Base-by-base conservation (phyloP, 2,329 filamentous ascomycete genomes). In the Cladosporium sp. region DNA sequence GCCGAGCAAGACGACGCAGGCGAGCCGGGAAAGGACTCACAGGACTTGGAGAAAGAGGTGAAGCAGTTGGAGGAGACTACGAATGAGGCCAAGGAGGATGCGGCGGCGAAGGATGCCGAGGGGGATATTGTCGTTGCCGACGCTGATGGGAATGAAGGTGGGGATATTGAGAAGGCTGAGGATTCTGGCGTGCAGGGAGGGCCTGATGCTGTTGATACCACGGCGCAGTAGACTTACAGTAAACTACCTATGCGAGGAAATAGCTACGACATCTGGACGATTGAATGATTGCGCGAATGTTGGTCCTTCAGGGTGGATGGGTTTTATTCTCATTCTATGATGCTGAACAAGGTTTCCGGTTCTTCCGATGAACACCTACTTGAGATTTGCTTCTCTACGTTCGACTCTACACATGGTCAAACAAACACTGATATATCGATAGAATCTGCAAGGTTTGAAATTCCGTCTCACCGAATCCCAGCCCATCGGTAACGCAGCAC, bases 41-140 rank as follows among this genome's bases (percentile, higher is more conserved):
- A 55, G 34, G 57, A 62, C 30, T 40, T 48, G 20, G 58, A 56
- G 39, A 55, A 52, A 36, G 51, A 58, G 3, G 50, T 40, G 7
- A 56, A 55, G 19, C 49, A 51, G 47, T 30, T 27, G 37, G 32
- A 48, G 27, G 45, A 48, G 27, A 41, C 8, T 4, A 15, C n/a
- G 3, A 27, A 41, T 22, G 37, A 34, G 19, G 9, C 18, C 11
- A 41, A 48, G 38, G 37, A 48, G 37, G 17, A 27, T 19, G 44
- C 24, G 19, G 43, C 22, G 12, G 54, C 51, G 4, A 63, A 60
- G 50, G 60, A 62, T 49, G 54, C 52, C 5, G 62, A 64, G 53
- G 62, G 57, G n/a, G 64, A 67, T 56, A 54, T 62, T 7, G 51
- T 59, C 7, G 52, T 66, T 36, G 60, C 57, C 13, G 63, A 65